Evolutionary conservation across 164 flowering plant species (phyloP).

Genomic region (Amborella trichopoda): DNA sequence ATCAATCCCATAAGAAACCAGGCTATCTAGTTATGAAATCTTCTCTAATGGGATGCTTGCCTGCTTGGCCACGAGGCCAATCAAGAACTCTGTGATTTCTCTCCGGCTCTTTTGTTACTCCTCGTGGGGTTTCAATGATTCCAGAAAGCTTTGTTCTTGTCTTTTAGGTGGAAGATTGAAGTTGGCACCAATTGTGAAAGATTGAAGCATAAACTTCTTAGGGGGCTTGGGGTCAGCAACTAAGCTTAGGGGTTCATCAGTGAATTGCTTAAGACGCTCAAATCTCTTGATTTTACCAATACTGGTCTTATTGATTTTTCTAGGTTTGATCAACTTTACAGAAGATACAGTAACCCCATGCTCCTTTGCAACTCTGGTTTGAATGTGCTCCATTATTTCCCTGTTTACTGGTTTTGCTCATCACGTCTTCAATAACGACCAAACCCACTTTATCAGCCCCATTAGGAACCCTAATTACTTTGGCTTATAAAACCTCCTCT

Average conservation of each 20-base stretch:
- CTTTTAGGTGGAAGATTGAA: too few species aligned
- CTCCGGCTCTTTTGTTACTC: conserved; percentile 16
- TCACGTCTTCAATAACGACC: conserved; percentile 70
- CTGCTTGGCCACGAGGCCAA: conserved; percentile 42
- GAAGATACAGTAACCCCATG: conserved; percentile 56
- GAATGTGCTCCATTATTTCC: conserved; percentile 39
- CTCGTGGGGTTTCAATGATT: too few species aligned
- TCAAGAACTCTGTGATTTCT: conserved; percentile 48
- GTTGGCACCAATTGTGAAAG: conserved; percentile 54
- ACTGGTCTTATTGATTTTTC: conserved; percentile 62
- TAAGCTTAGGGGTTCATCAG: conserved; percentile 38
- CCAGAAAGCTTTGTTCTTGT: too few species aligned
- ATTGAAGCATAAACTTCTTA: conserved; percentile 24
- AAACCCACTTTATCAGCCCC: conserved; percentile 59
- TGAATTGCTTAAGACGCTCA: conserved; percentile 66
- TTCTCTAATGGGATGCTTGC: conserved; percentile 35
- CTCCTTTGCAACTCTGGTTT: conserved; percentile 54
- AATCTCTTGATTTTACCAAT: conserved; percentile 74
- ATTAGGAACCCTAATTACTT: conserved; percentile 53
- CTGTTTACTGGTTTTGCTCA: conserved; percentile 40
- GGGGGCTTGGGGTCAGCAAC: conserved; percentile 22
- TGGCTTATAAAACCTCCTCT: conserved; percentile 42
- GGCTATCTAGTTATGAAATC: conserved; percentile 44
- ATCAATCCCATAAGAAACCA: conserved; percentile 67
- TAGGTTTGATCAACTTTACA: conserved; percentile 54